Evolutionary conservation across 2,329 filamentous ascomycete genomes (phyloP), one percentile per base, ranked within the genome.

Genomic region (Malbranchea cinnamomea): DNA sequence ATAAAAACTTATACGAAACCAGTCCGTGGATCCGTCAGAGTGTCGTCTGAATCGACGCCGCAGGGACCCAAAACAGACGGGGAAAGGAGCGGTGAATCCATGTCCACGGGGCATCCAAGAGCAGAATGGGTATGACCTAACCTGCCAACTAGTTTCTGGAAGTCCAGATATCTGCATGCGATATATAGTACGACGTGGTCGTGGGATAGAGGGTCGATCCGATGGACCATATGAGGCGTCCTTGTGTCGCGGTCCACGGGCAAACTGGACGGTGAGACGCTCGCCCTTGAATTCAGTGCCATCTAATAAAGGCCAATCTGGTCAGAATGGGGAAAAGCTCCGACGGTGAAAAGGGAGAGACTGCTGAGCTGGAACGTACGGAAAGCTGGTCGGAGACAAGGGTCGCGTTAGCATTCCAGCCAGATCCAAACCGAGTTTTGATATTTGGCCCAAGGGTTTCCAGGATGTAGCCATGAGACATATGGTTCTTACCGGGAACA

Each of bases 121-220:
- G 33, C 35, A 39, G 31, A 49, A 46, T 44, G 44, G 44, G 41
- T 30, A 41, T 52, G 47, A 47, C 41, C 89, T 89, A 78, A 98
- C 89, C 89, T 98, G 89, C 89, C 89, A 98, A 74, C 85, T 94
- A 69, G 89, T 98, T 69, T 95, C 87, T 56, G 87, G 85, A 60
- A 98, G 82, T 66, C 85, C 87, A 67, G 81, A 80, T 53, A 98
- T 91, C 60, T 87, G 78, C 89, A 98, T 95, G 57, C 89, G 80
- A 60, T 85, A 84, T 45, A 84, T 76, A 45, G 89, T 98, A 57
- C 89, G 84, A 53, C 89, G 79, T 42, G 89, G 89, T 52, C 89
- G 81, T 42, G 77, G 76, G 48, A 71, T 67, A 38, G 43, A 47
- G 43, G 68, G 68, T 45, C 75, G 74, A 50, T 78, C 75, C 47